Base-by-base conservation (phyloP, 495 filamentous ascomycete genomes). In the Saxophila tyrrhenica region DNA sequence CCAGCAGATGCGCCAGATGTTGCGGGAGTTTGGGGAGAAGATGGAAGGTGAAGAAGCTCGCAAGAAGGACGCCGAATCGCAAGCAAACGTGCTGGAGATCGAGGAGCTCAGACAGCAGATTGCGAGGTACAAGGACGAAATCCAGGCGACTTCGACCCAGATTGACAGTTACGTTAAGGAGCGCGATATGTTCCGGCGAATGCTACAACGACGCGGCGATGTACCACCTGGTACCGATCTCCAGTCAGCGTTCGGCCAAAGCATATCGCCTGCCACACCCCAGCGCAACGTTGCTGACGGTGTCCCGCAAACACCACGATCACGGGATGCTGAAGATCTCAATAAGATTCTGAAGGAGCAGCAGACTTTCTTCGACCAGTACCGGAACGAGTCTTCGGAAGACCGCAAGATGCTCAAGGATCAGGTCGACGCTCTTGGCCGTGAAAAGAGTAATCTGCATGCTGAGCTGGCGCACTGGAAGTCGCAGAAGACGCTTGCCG, bases 111-210 rank as follows among this genome's bases (percentile, higher is more conserved):
- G 84, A 41, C 75, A 78, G 35, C 77, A 85, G 24, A 70, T 78
- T 15, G 75, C 77, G 52, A 75, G 75, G 15, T 77, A 79, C 58
- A 72, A 81, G 29, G 75, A 84, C 77, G 91, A 96, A 62, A 75
- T 95, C 32, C 77, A 84, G 56, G 82, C 84, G 29, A 78, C 92
- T 46, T 75, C 83, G 2, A 80, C 85, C 7, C 83, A 87, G 57
- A 85, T 86, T 25, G 84, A 95, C 73, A 94, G 88, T 67, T 94
- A 94, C 60, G 85, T 91, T 47, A 87, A 87, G 64, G 92, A 99
- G 70, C 81, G 92, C 32, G 90, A 99, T 62, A 96, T 95, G 78
- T 96, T 95, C 82, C 80, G 89, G 25, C 87, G 88, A 39, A 92
- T 96, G 80, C 78, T 95, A 15, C 81, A 87, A 54, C 78, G 84